Conservation (phyloP, 1,139 yeast genomes). For the Meyerozyma athensensis region DNA sequence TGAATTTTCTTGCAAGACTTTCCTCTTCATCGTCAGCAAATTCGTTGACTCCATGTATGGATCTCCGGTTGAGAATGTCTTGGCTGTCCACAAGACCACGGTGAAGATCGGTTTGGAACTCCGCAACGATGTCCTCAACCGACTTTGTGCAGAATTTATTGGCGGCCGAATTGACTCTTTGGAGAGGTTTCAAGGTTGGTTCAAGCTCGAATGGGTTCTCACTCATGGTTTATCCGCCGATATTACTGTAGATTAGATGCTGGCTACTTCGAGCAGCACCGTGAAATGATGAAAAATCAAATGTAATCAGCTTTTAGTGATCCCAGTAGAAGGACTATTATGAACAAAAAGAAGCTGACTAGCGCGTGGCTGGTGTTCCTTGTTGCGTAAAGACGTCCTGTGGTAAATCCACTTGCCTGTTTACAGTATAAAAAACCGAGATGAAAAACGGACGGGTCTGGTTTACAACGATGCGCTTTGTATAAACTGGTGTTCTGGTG, state of each 20-base stretch:
- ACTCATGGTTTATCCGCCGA: constrained; percentile 18
- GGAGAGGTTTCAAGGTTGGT: constrained; percentile 16
- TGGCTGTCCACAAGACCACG: constrained; percentile 62
- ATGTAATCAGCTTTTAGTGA: no score
- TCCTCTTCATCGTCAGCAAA: constrained; percentile 73
- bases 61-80: constrained; percentile 67
- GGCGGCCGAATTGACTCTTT: constrained; percentile 38
- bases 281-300: no score
- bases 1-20: constrained; percentile 59
- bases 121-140: constrained; percentile 55
- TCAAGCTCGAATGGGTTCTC: constrained; percentile 29
- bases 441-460: neutral
- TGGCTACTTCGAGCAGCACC: no score
- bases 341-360: no score
- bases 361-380: neutral
- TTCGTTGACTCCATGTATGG: constrained; percentile 75
- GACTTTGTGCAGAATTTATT: constrained; percentile 53
- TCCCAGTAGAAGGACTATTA: no score
- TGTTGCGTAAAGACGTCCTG: no score
- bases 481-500: neutral
- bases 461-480: neutral
- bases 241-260: no score
- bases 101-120: constrained; percentile 55
- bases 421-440: neutral
- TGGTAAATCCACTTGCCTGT: neutral